Evolutionary conservation across 2,329 filamentous ascomycete species (phyloP).

Genomic region (Neopestalotiopsis sp.): DNA sequence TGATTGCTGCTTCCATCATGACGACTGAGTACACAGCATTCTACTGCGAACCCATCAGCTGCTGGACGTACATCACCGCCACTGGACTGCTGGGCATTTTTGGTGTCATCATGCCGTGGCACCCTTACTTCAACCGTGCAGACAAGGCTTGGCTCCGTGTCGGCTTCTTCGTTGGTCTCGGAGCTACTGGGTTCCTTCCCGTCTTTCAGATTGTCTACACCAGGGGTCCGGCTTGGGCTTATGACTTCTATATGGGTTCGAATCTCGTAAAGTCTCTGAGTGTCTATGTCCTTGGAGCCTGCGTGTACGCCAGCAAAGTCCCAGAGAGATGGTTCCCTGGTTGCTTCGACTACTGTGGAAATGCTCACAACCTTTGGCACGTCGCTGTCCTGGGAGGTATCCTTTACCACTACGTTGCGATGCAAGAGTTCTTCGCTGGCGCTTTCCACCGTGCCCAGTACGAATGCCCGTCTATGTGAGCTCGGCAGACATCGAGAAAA

Average conservation of each 20-base stretch:
- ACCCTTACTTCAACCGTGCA: conserved; percentile 88
- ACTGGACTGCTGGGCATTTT: conserved; percentile 83
- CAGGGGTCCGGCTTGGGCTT: conserved; percentile 80
- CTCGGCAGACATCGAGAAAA: background rate
- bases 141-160: conserved; percentile 96
- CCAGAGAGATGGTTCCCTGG: conserved; percentile 94
- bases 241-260: conserved; percentile 83
- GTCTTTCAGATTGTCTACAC: conserved; percentile 82
- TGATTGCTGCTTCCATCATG: conserved; percentile 96
- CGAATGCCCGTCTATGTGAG: conserved; percentile 62
- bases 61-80: conserved; percentile 83
- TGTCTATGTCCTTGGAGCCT: conserved; percentile 85
- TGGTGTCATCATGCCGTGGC: conserved; percentile 93
- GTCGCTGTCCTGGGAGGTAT: conserved; percentile 89
- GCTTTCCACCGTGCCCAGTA: conserved; percentile 73
- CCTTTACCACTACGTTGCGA: conserved; percentile 94
- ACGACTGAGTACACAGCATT: conserved; percentile 99
- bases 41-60: conserved; percentile 91
- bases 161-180: conserved; percentile 87
- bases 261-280: conserved; percentile 79
- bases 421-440: conserved; percentile 90
- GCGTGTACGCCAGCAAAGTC: conserved; percentile 88
- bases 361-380: conserved; percentile 98
- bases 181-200: conserved; percentile 86
- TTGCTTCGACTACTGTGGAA: conserved; percentile 92